Evolutionary conservation across 2,329 filamentous ascomycete genomes (phyloP).

Genomic region (Calonectria leucothoes): DNA sequence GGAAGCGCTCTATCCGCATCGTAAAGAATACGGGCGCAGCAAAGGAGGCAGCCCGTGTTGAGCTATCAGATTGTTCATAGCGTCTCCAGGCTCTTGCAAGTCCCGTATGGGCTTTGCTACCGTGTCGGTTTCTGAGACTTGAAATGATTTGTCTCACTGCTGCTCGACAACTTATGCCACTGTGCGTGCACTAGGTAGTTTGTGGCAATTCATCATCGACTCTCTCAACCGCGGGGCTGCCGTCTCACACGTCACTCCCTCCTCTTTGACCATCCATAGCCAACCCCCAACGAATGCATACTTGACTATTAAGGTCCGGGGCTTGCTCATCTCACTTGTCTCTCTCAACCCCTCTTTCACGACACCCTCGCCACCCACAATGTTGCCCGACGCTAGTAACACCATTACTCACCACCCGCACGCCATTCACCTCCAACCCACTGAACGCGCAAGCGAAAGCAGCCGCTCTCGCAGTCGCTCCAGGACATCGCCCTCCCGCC

Average conservation of each 20-base stretch:
- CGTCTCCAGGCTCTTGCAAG: neutral
- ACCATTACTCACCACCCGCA: constrained; percentile 58
- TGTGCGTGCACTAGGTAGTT: neutral
- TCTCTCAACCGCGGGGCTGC: neutral
- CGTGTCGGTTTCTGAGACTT: neutral
- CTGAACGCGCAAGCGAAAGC: constrained; percentile 42
- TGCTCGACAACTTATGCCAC: neutral
- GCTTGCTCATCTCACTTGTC: constrained; percentile 8
- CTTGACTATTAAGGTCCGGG: neutral
- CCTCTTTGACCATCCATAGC: neutral
- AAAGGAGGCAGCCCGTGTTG: neutral
- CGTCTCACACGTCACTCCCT: constrained; percentile 12
- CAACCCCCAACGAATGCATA: neutral
- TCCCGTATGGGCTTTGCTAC: neutral
- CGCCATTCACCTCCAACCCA: constrained; percentile 54
- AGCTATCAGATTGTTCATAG: neutral
- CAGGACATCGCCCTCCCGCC: constrained; percentile 39
- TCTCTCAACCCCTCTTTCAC: neutral
- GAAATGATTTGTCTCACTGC: neutral
- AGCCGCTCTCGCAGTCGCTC: constrained; percentile 28
- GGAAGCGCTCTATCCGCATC: neutral
- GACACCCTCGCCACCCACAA: constrained; percentile 33
- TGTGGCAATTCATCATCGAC: neutral
- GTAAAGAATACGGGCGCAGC: neutral
- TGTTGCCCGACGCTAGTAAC: constrained; percentile 56